These are phyloP conservation scores for Wallacemonas collosoma DNA, from an alignment of 208 protist species.

Conservation along the genomic window DNA sequence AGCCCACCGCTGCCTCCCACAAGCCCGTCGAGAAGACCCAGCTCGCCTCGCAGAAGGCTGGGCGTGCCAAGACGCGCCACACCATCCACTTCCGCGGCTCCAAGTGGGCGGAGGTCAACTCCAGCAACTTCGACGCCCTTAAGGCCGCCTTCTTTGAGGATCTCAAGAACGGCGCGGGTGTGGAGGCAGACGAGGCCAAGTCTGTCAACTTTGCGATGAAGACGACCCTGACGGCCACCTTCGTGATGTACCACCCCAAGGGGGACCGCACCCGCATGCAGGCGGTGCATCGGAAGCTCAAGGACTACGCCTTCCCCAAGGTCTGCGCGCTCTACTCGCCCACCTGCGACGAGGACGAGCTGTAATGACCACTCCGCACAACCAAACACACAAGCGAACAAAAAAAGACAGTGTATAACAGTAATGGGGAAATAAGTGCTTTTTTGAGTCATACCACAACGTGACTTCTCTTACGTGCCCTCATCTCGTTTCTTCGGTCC, in stretches of 20 bases:
- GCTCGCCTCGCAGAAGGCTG: constrained; percentile 2
- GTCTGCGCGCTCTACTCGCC: constrained; percentile 35
- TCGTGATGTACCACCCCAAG: constrained; percentile 37
- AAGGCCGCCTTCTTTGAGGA: constrained; percentile 40
- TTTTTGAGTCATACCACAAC: constrained; percentile 3
- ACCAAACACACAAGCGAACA: too few relatives aligned
- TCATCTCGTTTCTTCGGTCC: background rate
- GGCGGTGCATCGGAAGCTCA: constrained; percentile 39
- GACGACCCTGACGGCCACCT: constrained; percentile 46
- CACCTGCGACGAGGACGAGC: constrained; percentile 9
- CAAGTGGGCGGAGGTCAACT: constrained; percentile 43
- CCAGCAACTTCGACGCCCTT: constrained; percentile 21
- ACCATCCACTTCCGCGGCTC: constrained; percentile 57
- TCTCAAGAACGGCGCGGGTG: constrained; percentile 26
- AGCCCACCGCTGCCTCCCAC: constrained; percentile 14
- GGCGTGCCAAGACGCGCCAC: constrained; percentile 39
- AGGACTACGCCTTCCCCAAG: constrained; percentile 43
- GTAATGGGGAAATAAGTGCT: background rate
- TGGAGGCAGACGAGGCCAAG: constrained; percentile 33
- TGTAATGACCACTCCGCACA: background rate
- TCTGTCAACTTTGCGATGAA: constrained; percentile 37
- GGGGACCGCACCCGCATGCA: constrained; percentile 27
- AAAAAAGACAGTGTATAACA: too few relatives aligned
- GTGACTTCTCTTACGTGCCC: background rate
- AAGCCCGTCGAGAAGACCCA: constrained; percentile 14